Evolutionary conservation across 2,329 filamentous ascomycete species (phyloP), one percentile per base, ranked within the genome.

Genomic region (Claviceps fusiformis): DNA sequence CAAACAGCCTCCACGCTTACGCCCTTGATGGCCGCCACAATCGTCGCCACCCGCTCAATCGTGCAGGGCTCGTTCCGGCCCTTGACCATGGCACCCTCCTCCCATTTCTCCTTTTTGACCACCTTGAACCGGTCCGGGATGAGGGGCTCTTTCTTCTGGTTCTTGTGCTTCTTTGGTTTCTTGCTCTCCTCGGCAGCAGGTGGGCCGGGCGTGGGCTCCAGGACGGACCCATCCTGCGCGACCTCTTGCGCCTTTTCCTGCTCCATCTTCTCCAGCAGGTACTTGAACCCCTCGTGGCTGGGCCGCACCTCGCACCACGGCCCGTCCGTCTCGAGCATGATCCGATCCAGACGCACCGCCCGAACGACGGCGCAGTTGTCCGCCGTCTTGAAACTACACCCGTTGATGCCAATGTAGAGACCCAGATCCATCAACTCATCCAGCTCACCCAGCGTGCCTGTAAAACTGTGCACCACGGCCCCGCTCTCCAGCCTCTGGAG

Each of bases 241-340:
- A 9, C 8, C 47, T 59, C 60, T 9, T 66, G 24, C 44, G 5
- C 62, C 2, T 60, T 59, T 17, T 61, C 57, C 1, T 61, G 54
- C 61, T 70, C 72, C 55, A 70, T 69, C 55, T 70, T 69, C 58
- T 75, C 72, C 4, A 81, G 67, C 11, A 82, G 70, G 60, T 85
- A 86, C 68, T 85, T 86, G 63, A 85, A 87, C 2, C 89, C 89
- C 35, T 91, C 90, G 71, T 98, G 92, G 35, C 82, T 89, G 0
- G 90, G 85, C 29, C 93, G 78, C 57, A 98, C 92, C 69, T 98
- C 93, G 66, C 93, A 98, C 87, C 93, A 98, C 3, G 93, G 93
- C 2, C 93, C 93, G 67, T 98, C 93, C 0, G 93, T 98, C 76
- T 98, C 93, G 50, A 98, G 82, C 79, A 97, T 95, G 54, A 98